phyloP scores from a whole-genome alignment of 305 asterid species.

The Fraxinus ornus region DNA sequence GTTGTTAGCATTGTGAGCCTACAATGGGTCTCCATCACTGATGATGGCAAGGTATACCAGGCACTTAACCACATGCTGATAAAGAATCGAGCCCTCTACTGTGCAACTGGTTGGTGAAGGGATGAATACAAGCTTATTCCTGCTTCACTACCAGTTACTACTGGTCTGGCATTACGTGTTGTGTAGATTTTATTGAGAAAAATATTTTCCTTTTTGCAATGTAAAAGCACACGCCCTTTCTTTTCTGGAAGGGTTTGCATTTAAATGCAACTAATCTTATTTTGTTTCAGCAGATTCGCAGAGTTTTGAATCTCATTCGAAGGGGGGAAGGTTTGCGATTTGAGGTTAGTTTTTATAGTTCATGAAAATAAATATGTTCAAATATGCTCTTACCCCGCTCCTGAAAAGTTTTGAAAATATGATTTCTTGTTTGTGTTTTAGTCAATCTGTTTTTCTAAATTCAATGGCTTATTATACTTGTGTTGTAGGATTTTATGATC shows the following conservation, averaged over 20 bases:
- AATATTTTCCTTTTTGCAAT: neutral
- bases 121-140: neutral
- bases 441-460: constrained; percentile 8
- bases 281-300: constrained; percentile 69
- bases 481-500: constrained; percentile 72
- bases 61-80: neutral
- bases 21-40: neutral
- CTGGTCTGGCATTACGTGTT: constrained; percentile 15
- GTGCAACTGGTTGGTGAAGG: neutral
- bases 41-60: neutral
- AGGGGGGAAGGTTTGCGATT: constrained; percentile 86
- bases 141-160: constrained; percentile 1
- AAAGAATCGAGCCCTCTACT: neutral
- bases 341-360: constrained; percentile 61
- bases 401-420: neutral
- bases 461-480: constrained; percentile 8
- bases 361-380: neutral
- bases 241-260: neutral
- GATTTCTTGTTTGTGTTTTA: neutral
- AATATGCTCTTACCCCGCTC: neutral
- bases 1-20: neutral
- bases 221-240: neutral
- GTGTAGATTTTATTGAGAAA: neutral
- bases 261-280: constrained; percentile 13
- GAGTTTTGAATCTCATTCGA: constrained; percentile 87